Conservation (phyloP, 495 filamentous ascomycete genomes). For the Penicillium antarcticum region DNA sequence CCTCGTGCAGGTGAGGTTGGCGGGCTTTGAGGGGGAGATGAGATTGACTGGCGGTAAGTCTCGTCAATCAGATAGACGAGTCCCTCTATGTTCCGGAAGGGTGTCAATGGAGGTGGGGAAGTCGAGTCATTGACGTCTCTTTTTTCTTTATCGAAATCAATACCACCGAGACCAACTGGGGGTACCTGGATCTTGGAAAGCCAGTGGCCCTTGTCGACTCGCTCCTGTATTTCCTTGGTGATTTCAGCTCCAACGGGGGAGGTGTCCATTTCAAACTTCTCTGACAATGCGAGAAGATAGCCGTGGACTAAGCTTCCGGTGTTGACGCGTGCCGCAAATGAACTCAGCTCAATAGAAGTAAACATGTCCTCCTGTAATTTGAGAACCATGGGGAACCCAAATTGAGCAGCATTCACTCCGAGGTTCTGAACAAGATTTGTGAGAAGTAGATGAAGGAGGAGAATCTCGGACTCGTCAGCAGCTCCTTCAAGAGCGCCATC, state of each 20-base stretch:
- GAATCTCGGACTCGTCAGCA: constrained; percentile 65
- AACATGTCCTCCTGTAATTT: constrained; percentile 81
- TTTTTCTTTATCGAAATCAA: constrained; percentile 27
- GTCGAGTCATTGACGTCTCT: constrained; percentile 7
- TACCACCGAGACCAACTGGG: constrained; percentile 47
- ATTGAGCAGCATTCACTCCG: constrained; percentile 78
- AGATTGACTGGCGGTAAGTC: constrained; percentile 56
- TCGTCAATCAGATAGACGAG: constrained; percentile 71
- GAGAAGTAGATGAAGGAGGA: constrained; percentile 73
- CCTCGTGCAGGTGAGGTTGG: constrained; percentile 66
- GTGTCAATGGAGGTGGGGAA: constrained; percentile 20
- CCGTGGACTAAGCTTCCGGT: constrained; percentile 82
- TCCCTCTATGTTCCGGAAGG: constrained; percentile 43
- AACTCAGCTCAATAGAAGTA: constrained; percentile 48
- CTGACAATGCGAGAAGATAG: constrained; percentile 75
- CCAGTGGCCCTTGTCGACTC: constrained; percentile 72
- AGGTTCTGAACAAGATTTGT: constrained; percentile 67
- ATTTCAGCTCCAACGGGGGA: constrained; percentile 64
- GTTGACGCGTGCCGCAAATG: constrained; percentile 63
- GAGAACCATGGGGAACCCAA: constrained; percentile 82
- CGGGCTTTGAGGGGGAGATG: constrained; percentile 65
- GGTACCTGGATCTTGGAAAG: constrained; percentile 59
- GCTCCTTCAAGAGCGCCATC: constrained; percentile 74
- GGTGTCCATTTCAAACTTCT: constrained; percentile 73
- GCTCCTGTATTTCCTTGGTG: constrained; percentile 68